Conservation (phyloP, 306 rosid species). For the Glycyrrhiza uralensis region DNA sequence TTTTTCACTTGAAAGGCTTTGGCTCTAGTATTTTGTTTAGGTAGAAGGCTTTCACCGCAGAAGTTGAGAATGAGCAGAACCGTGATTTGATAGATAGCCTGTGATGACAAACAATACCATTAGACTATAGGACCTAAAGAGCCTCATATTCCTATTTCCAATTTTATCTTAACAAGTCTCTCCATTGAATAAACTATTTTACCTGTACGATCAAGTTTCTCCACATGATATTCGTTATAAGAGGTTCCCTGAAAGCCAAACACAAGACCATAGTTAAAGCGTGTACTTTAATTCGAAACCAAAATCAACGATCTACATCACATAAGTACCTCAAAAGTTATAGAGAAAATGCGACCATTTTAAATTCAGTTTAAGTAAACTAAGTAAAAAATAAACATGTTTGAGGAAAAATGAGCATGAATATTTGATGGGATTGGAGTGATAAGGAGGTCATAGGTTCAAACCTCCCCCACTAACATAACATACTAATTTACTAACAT, state of each 20-base stretch:
- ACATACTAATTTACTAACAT: no score
- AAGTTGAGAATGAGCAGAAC: conserved; percentile 84
- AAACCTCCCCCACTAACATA: no score
- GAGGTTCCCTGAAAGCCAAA: conserved; percentile 79
- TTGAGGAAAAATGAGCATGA: background rate
- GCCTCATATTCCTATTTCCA: background rate
- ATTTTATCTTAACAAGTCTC: background rate
- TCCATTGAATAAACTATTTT: conserved; percentile 15
- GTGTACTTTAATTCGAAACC: conserved; percentile 2
- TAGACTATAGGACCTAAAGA: background rate
- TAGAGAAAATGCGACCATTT: conserved; percentile 16
- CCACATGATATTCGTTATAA: conserved; percentile 97
- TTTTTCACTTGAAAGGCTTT: conserved; percentile 53
- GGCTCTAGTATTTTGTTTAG: conserved; percentile 23
- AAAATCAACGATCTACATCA: conserved; percentile 9
- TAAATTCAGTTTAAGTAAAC: background rate
- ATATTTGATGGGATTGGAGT: background rate
- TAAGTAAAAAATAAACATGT: background rate
- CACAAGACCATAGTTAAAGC: conserved; percentile 24
- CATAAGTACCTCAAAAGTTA: background rate
- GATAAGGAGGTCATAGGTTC: no score
- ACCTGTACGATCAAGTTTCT: conserved; percentile 92
- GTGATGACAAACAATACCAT: conserved; percentile 22
- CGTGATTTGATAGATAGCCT: conserved; percentile 81
- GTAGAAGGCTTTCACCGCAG: conserved; percentile 52